phyloP scores from a whole-genome alignment of 1,284 basidiomycete species.

The Golubevia pallescens region DNA sequence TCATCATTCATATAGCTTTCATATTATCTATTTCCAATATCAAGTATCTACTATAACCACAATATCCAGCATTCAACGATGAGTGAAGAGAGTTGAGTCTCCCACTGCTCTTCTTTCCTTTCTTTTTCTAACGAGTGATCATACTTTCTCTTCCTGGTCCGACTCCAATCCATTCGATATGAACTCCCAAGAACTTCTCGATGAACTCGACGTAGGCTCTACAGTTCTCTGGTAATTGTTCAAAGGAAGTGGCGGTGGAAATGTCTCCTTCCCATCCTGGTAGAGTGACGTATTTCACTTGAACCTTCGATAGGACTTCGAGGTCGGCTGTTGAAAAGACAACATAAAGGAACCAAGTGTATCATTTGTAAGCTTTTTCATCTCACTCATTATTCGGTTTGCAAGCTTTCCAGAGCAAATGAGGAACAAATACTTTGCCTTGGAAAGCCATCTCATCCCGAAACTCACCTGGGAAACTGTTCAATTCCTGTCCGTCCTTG shows the following conservation, averaged over 20 bases:
- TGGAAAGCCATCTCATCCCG: neutral
- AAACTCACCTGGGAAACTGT: constrained; percentile 83
- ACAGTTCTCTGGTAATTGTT: constrained; percentile 84
- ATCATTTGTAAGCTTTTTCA: too few species aligned
- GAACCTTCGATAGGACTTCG: constrained; percentile 78
- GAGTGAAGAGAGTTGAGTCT: too few species aligned
- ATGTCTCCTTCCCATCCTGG: constrained; percentile 92
- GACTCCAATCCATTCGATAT: constrained; percentile 88
- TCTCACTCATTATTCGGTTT: constrained; percentile 8
- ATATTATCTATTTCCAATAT: too few species aligned
- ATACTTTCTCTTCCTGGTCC: constrained; percentile 83
- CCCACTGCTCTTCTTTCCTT: too few species aligned
- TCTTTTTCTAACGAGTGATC: constrained; percentile 66
- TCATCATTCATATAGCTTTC: too few species aligned
- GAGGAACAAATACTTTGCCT: neutral
- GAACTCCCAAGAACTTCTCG: constrained; percentile 79
- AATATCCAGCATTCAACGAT: too few species aligned
- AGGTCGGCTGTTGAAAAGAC: constrained; percentile 74
- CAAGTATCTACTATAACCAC: too few species aligned
- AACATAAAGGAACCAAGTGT: too few species aligned
- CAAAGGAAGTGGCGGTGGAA: constrained; percentile 72
- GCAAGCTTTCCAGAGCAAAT: constrained; percentile 7
- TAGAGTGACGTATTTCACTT: constrained; percentile 87
- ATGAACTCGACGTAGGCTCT: constrained; percentile 87
- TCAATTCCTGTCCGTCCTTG: constrained; percentile 77